phyloP scores from a whole-genome alignment of 192 early-diverging fungal species.

The Nowakowskiella sp. region DNA sequence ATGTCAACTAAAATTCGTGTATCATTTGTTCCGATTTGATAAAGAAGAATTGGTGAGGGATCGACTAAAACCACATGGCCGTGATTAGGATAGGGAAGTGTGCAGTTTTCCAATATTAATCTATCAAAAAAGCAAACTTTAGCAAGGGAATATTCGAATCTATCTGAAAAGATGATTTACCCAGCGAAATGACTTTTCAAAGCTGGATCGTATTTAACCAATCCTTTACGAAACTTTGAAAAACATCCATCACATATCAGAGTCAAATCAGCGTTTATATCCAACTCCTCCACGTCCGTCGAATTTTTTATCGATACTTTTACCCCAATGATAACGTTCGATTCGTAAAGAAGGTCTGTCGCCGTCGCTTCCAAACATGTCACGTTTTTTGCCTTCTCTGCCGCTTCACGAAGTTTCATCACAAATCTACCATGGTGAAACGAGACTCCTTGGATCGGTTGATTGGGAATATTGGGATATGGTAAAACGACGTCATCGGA shows the following conservation, averaged over 20 bases:
- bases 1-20: conserved; percentile 88
- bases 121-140: no score
- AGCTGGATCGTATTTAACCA: conserved; percentile 40
- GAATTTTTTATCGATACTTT: conserved; percentile 29
- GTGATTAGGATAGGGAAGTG: conserved; percentile 72
- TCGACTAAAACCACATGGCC: conserved; percentile 88
- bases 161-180: no score
- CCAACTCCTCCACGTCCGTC: background rate
- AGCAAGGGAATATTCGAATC: no score
- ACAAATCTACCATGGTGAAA: conserved; percentile 96
- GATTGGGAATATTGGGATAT: conserved; percentile 51
- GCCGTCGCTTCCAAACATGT: conserved; percentile 72
- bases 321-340: conserved; percentile 49
- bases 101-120: conserved; percentile 59
- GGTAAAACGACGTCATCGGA: conserved; percentile 49
- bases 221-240: conserved; percentile 83
- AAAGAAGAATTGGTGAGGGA: conserved; percentile 75
- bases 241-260: conserved; percentile 91
- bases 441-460: conserved; percentile 56
- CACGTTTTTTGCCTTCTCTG: conserved; percentile 46
- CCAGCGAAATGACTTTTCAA: conserved; percentile 67
- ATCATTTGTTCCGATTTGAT: conserved; percentile 67
- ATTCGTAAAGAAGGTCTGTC: conserved; percentile 43
- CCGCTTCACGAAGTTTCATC: conserved; percentile 71
- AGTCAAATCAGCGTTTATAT: conserved; percentile 59